Evolutionary conservation across 2,329 filamentous ascomycete species (phyloP), one percentile per base, ranked within the genome.

Genomic region (Magnaporthiopsis incrustans): DNA sequence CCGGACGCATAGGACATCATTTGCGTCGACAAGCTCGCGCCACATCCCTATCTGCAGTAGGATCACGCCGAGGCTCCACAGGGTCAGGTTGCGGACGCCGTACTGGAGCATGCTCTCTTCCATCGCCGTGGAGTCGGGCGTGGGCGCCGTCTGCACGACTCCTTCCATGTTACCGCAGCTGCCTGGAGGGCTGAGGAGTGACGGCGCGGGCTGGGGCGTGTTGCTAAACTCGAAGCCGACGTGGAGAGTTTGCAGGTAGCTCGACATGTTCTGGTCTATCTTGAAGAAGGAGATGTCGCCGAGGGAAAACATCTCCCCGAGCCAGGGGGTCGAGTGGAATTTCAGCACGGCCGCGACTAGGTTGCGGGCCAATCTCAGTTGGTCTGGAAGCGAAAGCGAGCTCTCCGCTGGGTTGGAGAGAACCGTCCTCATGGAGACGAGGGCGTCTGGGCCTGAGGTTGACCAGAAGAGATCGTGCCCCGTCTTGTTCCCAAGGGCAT

Each of bases 301-400:
- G 15, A 68, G 59, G 3, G 65, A 62, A 57, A 65, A 67, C 14
- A 63, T 58, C 0, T 64, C 62, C 12, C 58, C 57, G 2, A 67
- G 58, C 67, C 68, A 68, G 1, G 68, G 66, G 2, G 67, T 68
- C 7, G 65, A 66, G 57, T 69, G 66, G 30, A 68, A 67, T 6
- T 66, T 65, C 14, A 69, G 64, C 4, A 61, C 59, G 26, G 59
- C 63, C 35, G 64, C 33, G 26, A 59, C 63, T 14, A 66, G 60
- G 38, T 25, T 60, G 5, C 61, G 65, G 2, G 65, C 63, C 8
- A 66, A 59, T 25, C 38, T 66, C 15, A 65, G 30, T 50, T 66
- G 65, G 27, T 66, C 61, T 10, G 63, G 61, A 18, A 65, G 15
- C 4, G 60, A 61, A 7, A 65, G 58, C 1, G 60, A 57, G 3